A percentile compares a stretch with the other conserved stretches of the same genome.
Conservation (phyloP, 2,329 filamentous ascomycete species). For the Fusarium temperatum region DNA sequence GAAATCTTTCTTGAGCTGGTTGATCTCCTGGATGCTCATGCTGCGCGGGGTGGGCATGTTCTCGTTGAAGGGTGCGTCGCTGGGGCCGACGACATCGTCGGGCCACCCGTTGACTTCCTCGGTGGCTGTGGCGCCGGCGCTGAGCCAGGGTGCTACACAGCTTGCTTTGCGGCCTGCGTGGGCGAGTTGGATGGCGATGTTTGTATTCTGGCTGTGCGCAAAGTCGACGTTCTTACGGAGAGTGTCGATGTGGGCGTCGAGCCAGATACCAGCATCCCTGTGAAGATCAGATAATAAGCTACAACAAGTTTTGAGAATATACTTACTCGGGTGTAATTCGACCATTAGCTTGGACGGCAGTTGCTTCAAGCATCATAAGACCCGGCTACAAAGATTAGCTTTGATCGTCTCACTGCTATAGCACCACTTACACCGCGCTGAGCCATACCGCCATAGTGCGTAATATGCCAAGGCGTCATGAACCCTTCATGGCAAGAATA, state of each 20-base stretch:
- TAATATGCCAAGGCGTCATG: conserved; percentile 75
- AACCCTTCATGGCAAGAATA: conserved; percentile 63
- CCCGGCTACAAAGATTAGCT: conserved; percentile 55
- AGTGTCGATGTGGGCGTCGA: conserved; percentile 73
- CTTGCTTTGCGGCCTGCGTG: conserved; percentile 72
- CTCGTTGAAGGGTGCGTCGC: conserved; percentile 63
- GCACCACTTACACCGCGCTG: conserved; percentile 65
- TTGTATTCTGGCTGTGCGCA: conserved; percentile 71
- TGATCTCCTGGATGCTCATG: conserved; percentile 73
- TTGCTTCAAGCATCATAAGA: conserved; percentile 74
- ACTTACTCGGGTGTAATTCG: conserved; percentile 72
- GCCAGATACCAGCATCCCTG: conserved; percentile 67
- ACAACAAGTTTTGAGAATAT: background rate
- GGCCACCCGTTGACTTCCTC: conserved; percentile 63
- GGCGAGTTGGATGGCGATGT: conserved; percentile 74
- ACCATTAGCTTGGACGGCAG: conserved; percentile 71
- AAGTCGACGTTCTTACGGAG: conserved; percentile 70
- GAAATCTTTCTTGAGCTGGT: conserved; percentile 69
- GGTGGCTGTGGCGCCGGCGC: conserved; percentile 52
- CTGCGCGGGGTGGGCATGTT: conserved; percentile 68
- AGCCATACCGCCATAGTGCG: conserved; percentile 77
- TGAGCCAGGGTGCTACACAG: conserved; percentile 65
- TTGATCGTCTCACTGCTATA: conserved; percentile 25
- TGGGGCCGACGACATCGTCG: conserved; percentile 58
- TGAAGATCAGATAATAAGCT: conserved; percentile 48